These are phyloP conservation scores for Saturnispora quitensis DNA, from an alignment of 805 yeast genomes.

Conservation along the genomic window DNA sequence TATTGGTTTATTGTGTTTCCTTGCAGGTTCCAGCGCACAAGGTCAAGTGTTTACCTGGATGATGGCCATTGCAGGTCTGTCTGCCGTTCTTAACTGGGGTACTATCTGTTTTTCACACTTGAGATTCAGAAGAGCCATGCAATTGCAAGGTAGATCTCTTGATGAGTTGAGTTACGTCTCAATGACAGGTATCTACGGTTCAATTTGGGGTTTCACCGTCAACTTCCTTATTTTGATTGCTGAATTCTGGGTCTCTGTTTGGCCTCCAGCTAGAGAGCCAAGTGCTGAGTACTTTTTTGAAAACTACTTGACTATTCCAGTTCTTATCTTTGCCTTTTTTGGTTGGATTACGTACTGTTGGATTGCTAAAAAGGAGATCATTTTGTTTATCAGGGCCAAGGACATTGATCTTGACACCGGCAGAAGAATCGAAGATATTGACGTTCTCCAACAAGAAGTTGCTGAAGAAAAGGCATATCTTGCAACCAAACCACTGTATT, in stretches of 20 bases:
- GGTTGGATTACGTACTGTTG: conserved; percentile 36
- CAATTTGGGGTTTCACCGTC: conserved; percentile 50
- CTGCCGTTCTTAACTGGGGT: conserved; percentile 76
- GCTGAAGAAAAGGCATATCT: conserved; percentile 47
- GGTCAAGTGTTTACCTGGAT: conserved; percentile 63
- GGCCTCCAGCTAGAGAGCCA: conserved; percentile 53
- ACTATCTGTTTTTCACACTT: conserved; percentile 61
- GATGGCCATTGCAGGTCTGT: conserved; percentile 66
- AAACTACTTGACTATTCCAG: conserved; percentile 56
- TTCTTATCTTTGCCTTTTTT: conserved; percentile 42
- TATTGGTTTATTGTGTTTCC: conserved; percentile 51
- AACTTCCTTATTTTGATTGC: conserved; percentile 56
- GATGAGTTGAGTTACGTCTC: conserved; percentile 62
- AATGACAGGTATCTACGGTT: conserved; percentile 60
- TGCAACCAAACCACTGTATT: conserved; percentile 36
- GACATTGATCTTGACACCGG: conserved; percentile 58
- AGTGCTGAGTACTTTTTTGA: conserved; percentile 54
- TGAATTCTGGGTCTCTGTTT: conserved; percentile 77
- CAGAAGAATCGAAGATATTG: conserved; percentile 51
- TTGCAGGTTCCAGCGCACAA: conserved; percentile 51
- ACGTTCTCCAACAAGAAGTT: conserved; percentile 45
- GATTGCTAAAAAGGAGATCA: conserved; percentile 36
- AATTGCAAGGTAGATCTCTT: conserved; percentile 55
- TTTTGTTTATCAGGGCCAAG: conserved; percentile 32
- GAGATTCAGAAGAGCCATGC: conserved; percentile 61